Base-by-base conservation (phyloP, 768 basidiomycete species). In the Amanita rubescens region DNA sequence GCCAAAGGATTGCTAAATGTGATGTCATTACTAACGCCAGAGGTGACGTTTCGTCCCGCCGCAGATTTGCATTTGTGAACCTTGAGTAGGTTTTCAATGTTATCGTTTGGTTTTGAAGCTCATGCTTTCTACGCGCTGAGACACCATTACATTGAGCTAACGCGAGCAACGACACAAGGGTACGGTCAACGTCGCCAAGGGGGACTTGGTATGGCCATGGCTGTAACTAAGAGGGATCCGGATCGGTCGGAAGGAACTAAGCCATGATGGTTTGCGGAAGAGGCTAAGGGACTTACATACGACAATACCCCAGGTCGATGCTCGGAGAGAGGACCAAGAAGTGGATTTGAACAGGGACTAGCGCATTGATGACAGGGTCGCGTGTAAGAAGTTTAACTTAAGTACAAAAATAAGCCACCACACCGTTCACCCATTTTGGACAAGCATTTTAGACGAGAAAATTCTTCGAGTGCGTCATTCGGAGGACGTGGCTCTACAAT, bases 1-100 rank as follows among this genome's bases (percentile, higher is more conserved):
- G 84, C 85, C 51, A 70, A 76, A 5, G 84, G 83, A 58, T 87
- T 85, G 12, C 73, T 67, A 65, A 88, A 88, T 0, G 84, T 86
- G 59, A 88, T 84, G 57, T 85, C 85, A 63, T 47, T 24, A n/a
- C n/a, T 30, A n/a, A 47, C 30, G 46, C 27, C 30, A 48, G 5
- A 19, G 19, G 46, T 12, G 25, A 30, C 27, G 46, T n/a, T 2
- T 27, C 12, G 27, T 15, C 20, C 17, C 3, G 17, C 17, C n/a
- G 15, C 11, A 30, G n/a, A 30, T 30, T 8, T 10, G n/a, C n/a
- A n/a, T n/a, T n/a, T n/a, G n/a, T 48, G 27, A 11, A 12, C 17
- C 46, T n/a, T 32, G 46, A 32, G 15, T 19, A 30, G 19, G 11
- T 30, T 48, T n/a, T 30, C 8, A n/a, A 20, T 14, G 14, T 25